Evolutionary conservation across 345 rosid genomes (phyloP).

Genomic region (Camelina laxa): DNA sequence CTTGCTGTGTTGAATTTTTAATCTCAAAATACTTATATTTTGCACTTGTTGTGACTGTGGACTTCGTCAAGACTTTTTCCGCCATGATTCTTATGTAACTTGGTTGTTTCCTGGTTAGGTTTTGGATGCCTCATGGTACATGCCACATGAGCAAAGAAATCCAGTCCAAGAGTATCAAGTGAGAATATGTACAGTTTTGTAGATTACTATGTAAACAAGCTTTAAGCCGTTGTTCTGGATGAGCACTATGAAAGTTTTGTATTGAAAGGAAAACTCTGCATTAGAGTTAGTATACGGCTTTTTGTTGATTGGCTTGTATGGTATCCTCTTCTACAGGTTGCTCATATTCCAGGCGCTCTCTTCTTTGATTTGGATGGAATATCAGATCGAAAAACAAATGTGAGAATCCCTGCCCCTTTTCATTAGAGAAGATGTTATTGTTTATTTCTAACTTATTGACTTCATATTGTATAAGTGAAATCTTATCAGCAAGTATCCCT

Average conservation of each 20-base stretch:
- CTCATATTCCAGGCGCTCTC: slow-evolving; percentile 94
- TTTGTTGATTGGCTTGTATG: slow-evolving; percentile 27
- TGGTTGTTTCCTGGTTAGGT: slow-evolving; percentile 52
- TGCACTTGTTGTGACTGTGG: slow-evolving; percentile 14
- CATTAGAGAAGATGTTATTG: slow-evolving; percentile 6
- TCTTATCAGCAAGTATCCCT: slow-evolving; percentile 15
- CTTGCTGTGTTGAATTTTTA: neutral
- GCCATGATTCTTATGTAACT: slow-evolving; percentile 20
- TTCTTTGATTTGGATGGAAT: slow-evolving; percentile 96
- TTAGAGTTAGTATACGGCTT: slow-evolving; percentile 19
- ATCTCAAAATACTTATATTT: neutral
- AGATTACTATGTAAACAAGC: slow-evolving; percentile 18
- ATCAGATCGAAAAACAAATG: slow-evolving; percentile 67
- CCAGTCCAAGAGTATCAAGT: slow-evolving; percentile 97
- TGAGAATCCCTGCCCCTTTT: slow-evolving; percentile 41
- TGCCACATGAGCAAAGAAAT: slow-evolving; percentile 94
- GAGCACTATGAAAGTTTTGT: neutral
- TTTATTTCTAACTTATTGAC: slow-evolving; percentile 6
- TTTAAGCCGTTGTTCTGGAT: slow-evolving; percentile 18
- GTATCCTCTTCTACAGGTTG: slow-evolving; percentile 59
- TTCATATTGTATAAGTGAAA: slow-evolving; percentile 16
- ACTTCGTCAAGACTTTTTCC: neutral
- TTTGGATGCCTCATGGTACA: slow-evolving; percentile 97
- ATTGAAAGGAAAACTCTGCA: slow-evolving; percentile 1
- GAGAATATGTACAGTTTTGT: slow-evolving; percentile 20